Conservation (phyloP, 2,329 filamentous ascomycete species). For the Pyrenochaeta sp. region DNA sequence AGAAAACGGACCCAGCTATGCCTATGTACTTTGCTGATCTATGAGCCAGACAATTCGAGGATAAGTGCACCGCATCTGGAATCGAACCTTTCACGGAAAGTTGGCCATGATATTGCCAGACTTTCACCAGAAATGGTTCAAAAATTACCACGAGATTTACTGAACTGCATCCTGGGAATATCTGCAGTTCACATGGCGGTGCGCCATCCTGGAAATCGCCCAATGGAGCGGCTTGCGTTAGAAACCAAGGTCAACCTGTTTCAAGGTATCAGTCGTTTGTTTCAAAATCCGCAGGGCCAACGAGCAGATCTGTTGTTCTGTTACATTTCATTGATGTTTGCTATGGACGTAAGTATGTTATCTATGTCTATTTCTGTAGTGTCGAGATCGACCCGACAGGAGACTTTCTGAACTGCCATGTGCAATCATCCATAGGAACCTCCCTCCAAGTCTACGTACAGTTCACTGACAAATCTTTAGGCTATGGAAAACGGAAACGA, state of each 20-base stretch:
- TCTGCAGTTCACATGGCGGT: slow-evolving; percentile 33
- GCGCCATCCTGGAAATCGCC: slow-evolving; percentile 20
- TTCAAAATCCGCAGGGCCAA: slow-evolving; percentile 22
- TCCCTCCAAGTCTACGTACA: too few relatives aligned
- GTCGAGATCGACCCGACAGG: background rate
- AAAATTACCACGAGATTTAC: slow-evolving; percentile 23
- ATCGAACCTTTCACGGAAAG: slow-evolving; percentile 8
- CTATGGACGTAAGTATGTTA: slow-evolving; percentile 31
- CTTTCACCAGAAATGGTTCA: slow-evolving; percentile 18
- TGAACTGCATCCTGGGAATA: slow-evolving; percentile 31
- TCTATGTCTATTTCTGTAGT: background rate
- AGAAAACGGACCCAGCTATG: background rate
- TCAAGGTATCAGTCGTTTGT: slow-evolving; percentile 23
- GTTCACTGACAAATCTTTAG: slow-evolving; percentile 12
- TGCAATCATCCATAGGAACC: background rate
- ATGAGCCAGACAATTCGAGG: slow-evolving; percentile 21
- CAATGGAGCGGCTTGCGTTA: slow-evolving; percentile 25
- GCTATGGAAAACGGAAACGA: slow-evolving; percentile 28
- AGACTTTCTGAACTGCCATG: background rate
- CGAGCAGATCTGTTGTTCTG: slow-evolving; percentile 26
- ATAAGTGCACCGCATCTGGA: slow-evolving; percentile 18
- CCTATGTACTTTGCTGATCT: background rate
- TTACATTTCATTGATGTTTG: slow-evolving; percentile 26
- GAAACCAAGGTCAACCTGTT: slow-evolving; percentile 31
- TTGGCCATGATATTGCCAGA: slow-evolving; percentile 16